These are phyloP conservation scores for Nannizziopsis barbatae DNA, from an alignment of 2,329 filamentous ascomycete species.

Conservation along the genomic window DNA sequence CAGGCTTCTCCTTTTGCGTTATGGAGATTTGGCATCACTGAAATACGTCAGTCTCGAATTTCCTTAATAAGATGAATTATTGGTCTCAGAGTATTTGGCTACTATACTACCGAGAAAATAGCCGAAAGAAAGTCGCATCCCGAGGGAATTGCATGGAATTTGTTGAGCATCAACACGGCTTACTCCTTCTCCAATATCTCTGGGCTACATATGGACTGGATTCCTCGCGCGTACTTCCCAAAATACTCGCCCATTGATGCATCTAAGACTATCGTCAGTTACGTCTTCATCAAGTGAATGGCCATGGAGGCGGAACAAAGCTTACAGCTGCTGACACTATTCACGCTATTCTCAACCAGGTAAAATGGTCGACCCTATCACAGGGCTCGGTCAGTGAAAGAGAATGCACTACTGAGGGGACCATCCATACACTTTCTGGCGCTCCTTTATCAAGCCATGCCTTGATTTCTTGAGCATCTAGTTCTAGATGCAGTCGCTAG, in stretches of 20 bases:
- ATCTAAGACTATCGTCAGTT: background rate
- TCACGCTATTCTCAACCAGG: background rate
- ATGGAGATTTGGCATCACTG: too few species aligned
- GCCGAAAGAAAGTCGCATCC: too few species aligned
- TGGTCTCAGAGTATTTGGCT: background rate
- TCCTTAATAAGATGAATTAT: background rate
- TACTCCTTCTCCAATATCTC: background rate
- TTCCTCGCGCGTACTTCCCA: background rate
- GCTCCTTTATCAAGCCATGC: background rate
- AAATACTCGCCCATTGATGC: background rate
- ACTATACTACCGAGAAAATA: too few species aligned
- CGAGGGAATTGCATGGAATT: too few species aligned
- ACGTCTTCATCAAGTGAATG: too few species aligned
- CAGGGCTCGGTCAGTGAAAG: background rate
- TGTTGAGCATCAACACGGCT: too few species aligned
- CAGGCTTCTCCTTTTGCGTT: too few species aligned
- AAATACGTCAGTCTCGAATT: too few species aligned
- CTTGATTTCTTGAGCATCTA: background rate
- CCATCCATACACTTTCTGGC: background rate
- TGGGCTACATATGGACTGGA: background rate
- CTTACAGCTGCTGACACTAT: background rate
- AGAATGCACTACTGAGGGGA: background rate
- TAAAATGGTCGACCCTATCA: conserved; percentile 2
- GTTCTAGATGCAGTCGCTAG: background rate
- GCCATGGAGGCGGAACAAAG: background rate